Evolutionary conservation across 2,329 filamentous ascomycete species (phyloP).

Genomic region (Phaeophleospora eucalypticola): DNA sequence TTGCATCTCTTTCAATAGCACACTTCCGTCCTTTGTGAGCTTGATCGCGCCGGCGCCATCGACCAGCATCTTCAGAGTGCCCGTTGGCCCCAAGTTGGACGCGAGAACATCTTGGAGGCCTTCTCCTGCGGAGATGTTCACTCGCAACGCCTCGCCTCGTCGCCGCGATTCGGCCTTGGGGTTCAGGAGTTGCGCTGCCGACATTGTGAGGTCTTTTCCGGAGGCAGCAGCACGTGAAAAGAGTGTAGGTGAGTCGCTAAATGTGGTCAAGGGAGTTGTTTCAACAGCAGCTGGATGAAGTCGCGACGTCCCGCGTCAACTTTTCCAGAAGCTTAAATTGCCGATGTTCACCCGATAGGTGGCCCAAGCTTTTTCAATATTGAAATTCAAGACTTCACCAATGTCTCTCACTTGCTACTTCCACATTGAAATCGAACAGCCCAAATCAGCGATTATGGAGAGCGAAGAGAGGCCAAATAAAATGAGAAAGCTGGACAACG

Average conservation of each 20-base stretch:
- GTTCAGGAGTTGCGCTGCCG: conserved; percentile 95
- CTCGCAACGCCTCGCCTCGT: conserved; percentile 90
- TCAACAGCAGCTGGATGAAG: background rate
- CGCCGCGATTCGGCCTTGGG: conserved; percentile 98
- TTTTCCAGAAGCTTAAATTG: background rate
- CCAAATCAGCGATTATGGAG: conserved; percentile 44
- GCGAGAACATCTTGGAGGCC: conserved; percentile 74
- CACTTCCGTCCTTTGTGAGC: conserved; percentile 97
- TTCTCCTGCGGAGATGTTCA: conserved; percentile 96
- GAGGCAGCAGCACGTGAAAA: background rate
- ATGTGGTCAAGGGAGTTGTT: background rate
- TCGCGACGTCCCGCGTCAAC: conserved; percentile 8
- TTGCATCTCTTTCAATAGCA: conserved; percentile 73
- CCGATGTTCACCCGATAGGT: background rate
- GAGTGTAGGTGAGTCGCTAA: background rate
- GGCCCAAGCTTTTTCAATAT: conserved; percentile 1
- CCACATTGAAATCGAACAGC: too few species aligned
- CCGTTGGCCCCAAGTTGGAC: conserved; percentile 89
- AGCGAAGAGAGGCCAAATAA: conserved; percentile 54
- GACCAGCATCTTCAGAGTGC: conserved; percentile 89
- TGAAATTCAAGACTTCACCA: too few species aligned
- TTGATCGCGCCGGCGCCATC: conserved; percentile 76
- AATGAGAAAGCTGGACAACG: conserved; percentile 45
- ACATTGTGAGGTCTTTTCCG: conserved; percentile 57
- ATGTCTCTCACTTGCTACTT: too few species aligned